Base-by-base conservation (phyloP, 352 stramenopile species). In the Phytophthora colocasiae region DNA sequence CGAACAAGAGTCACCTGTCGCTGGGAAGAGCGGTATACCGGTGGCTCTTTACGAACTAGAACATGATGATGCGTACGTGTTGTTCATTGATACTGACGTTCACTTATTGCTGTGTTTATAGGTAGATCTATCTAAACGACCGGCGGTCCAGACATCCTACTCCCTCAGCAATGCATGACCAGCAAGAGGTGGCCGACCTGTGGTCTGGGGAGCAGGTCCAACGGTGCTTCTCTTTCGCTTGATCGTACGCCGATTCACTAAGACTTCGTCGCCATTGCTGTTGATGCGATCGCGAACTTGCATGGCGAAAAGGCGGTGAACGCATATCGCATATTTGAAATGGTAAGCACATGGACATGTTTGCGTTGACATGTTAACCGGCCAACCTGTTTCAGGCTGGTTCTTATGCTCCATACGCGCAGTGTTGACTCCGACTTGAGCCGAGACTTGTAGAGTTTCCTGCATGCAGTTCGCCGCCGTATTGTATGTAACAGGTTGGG, bases 261-360 rank as follows among this genome's bases (percentile, higher is more conserved):
- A 9, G 2, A 40, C 4, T 5, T 40, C 34, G 8, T 40, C 6
- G 4, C 34, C 34, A 9, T 40, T 40, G 8, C 34, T 15, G 34
- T 40, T 9, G 34, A 40, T 40, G 4, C 34, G 34, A 2, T 4
- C 34, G 2, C 34, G 34, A 4, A 14, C 10, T 12, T 15, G 34
- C 9, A 40, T 17, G 29, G 46, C 46, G 4, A 52, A 41, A 15
- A 52, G 10, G 8, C 26, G 46, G 46, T 54, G 47, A 7, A 54
- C 29, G n/a, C 47, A 41, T 7, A 9, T 43, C 7, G 6, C n/a
- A n/a, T 29, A 31, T 14, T 41, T 43, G 29, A 54, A 43, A 6
- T 54, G 15, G 8, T 41, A 54, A 27, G 14, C 29, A n/a, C 29
- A 43, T 3, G 29, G 29, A 27, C 47, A 54, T 29, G 27, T 12